Percentiles rank a stretch among this genome's conserved stretches.
Evolutionary conservation across 1,139 yeast species (phyloP).

Genomic region (Yamadazyma dushanensis): DNA sequence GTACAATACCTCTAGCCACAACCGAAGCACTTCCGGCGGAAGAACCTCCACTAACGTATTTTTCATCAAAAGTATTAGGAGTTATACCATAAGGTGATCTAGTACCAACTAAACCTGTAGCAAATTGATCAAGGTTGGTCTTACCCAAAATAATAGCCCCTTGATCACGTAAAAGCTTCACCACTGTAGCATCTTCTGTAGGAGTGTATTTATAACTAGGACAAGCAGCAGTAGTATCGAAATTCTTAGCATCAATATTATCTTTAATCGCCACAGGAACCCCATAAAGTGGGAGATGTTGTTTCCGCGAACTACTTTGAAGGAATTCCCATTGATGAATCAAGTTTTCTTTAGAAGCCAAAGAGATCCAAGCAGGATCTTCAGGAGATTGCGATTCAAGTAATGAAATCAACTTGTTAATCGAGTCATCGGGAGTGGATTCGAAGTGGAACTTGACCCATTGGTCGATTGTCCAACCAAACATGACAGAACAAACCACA

Average conservation of each 20-base stretch:
- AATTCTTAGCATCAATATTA: slow-evolving; percentile 83
- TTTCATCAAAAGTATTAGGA: slow-evolving; percentile 68
- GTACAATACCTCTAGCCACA: slow-evolving; percentile 86
- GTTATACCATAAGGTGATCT: slow-evolving; percentile 93
- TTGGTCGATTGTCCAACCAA: slow-evolving; percentile 49
- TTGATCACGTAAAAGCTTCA: slow-evolving; percentile 63
- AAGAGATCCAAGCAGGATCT: slow-evolving; percentile 91
- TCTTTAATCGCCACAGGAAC: slow-evolving; percentile 95
- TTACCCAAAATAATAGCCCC: slow-evolving; percentile 93
- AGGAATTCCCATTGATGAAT: slow-evolving; percentile 77
- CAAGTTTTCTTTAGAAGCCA: slow-evolving; percentile 61
- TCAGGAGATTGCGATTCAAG: slow-evolving; percentile 45
- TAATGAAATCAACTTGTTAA: slow-evolving; percentile 46
- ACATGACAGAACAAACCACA: too few species aligned
- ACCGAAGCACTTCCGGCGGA: slow-evolving; percentile 94
- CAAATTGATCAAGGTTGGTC: slow-evolving; percentile 93
- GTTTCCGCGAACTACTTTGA: slow-evolving; percentile 58
- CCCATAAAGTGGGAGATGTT: slow-evolving; percentile 67
- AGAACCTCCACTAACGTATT: slow-evolving; percentile 91
- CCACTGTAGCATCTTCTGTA: slow-evolving; percentile 70
- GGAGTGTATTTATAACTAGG: slow-evolving; percentile 77
- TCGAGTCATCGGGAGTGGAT: slow-evolving; percentile 64
- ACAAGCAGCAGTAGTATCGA: slow-evolving; percentile 92
- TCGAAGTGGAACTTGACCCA: slow-evolving; percentile 72
- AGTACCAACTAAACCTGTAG: slow-evolving; percentile 94